These are phyloP conservation scores for Sophora flavescens DNA, from an alignment of 306 rosid genomes.

Conservation along the genomic window DNA sequence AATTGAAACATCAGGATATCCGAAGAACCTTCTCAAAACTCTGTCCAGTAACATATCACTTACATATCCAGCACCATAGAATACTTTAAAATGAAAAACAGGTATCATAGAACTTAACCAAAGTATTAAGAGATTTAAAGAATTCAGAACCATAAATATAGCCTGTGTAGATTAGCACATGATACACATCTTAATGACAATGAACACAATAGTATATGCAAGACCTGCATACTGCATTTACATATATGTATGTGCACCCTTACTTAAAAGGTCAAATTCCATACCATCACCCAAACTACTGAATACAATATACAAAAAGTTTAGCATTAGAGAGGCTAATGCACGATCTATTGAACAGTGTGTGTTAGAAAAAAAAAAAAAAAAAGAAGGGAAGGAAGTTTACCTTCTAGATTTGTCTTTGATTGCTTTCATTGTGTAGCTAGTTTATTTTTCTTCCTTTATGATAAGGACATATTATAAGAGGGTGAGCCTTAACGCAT, in stretches of 20 bases:
- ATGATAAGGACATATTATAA: too few relatives aligned
- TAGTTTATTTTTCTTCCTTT: not conserved
- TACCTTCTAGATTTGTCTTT: slow-evolving; percentile 28
- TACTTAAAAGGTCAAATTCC: slow-evolving; percentile 28
- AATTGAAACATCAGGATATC: not conserved
- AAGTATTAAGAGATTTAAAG: slow-evolving; percentile 2
- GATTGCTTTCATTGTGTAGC: slow-evolving; percentile 13
- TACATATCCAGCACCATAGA: not conserved
- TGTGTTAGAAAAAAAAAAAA: not conserved
- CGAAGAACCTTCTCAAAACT: slow-evolving; percentile 5
- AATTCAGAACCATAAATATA: not conserved
- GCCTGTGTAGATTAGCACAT: not conserved
- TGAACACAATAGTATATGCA: not conserved
- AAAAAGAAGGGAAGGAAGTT: slow-evolving; percentile 18
- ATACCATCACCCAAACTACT: slow-evolving; percentile 29
- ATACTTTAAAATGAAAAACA: not conserved
- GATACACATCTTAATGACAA: not conserved
- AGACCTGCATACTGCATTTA: slow-evolving; percentile 34
- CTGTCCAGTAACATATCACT: slow-evolving; percentile 25
- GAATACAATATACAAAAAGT: not conserved
- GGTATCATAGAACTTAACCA: not conserved
- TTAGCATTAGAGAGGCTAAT: slow-evolving; percentile 5
- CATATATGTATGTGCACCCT: slow-evolving; percentile 34
- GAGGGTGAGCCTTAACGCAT: too few relatives aligned
- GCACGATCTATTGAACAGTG: not conserved